These are phyloP conservation scores for Flueggea neowawraea DNA, from an alignment of 441 rosid genomes.

Conservation along the genomic window DNA sequence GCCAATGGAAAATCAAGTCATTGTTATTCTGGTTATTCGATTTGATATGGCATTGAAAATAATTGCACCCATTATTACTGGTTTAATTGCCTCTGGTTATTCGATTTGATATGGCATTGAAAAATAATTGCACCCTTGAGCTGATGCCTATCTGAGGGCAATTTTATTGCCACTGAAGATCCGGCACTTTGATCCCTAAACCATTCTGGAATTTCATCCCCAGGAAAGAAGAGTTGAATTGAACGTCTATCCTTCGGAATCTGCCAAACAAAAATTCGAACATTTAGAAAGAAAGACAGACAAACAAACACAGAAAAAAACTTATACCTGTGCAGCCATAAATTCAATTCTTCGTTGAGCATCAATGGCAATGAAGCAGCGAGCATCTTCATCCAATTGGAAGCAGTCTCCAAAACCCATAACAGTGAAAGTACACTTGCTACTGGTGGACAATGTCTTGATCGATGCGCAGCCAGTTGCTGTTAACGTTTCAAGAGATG, in stretches of 20 bases:
- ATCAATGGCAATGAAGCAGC: not conserved
- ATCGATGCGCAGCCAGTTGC: conserved; percentile 13
- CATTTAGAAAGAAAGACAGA: no score
- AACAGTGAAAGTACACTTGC: not conserved
- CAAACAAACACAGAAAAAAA: no score
- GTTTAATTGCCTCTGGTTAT: no score
- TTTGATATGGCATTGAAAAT: no score
- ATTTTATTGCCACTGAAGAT: conserved; percentile 2
- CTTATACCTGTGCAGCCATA: no score
- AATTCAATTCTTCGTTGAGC: not conserved
- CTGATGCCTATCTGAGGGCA: not conserved
- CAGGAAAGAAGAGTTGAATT: conserved; percentile 7
- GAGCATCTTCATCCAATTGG: not conserved
- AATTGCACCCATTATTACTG: no score
- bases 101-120: no score
- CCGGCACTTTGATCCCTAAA: conserved; percentile 1
- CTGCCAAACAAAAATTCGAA: not conserved
- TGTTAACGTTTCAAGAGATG: not conserved
- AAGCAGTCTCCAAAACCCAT: conserved; percentile 7
- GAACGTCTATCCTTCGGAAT: not conserved
- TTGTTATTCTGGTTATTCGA: no score
- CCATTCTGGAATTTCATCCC: conserved; percentile 17
- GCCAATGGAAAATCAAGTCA: no score
- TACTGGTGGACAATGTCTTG: conserved; percentile 4
- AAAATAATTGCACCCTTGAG: not conserved